Evolutionary conservation across 2,329 filamentous ascomycete species (phyloP).

Genomic region (Periconia digitata): DNA sequence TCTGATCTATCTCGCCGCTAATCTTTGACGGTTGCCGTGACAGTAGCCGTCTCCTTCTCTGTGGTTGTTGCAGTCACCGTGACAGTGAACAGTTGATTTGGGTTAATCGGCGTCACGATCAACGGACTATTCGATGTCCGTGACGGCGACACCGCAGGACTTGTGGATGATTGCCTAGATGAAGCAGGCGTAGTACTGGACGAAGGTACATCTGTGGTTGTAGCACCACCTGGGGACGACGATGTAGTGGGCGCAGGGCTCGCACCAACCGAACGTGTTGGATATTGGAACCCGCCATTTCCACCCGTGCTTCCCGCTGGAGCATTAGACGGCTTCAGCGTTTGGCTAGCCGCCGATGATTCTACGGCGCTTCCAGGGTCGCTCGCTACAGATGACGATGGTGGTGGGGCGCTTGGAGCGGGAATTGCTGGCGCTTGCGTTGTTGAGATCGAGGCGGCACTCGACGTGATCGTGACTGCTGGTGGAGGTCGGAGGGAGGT

Average conservation of each 20-base stretch:
- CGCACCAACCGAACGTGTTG: background rate
- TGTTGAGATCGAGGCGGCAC: background rate
- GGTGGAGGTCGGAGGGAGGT: conserved; percentile 2
- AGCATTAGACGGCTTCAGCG: background rate
- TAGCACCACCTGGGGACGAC: background rate
- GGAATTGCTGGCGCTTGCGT: background rate
- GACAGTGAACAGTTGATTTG: conserved; percentile 36
- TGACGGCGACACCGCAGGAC: background rate
- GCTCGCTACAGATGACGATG: background rate
- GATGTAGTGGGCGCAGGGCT: background rate
- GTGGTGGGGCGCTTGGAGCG: background rate
- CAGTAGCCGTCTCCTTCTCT: conserved; percentile 33
- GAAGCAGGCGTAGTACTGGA: background rate
- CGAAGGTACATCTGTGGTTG: background rate
- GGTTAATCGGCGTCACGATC: conserved; percentile 37
- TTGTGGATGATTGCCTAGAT: background rate
- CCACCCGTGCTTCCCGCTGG: background rate
- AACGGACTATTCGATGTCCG: conserved; percentile 24
- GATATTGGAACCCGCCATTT: background rate
- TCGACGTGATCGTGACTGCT: background rate
- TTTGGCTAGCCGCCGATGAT: background rate
- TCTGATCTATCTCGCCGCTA: conserved; percentile 2
- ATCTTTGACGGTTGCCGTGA: conserved; percentile 26
- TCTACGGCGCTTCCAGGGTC: background rate
- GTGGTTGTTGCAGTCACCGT: conserved; percentile 31